Evolutionary conservation across 2,329 filamentous ascomycete genomes (phyloP), one percentile per base, ranked within the genome.

Genomic region (Cephalotrichum gorgonifer): DNA sequence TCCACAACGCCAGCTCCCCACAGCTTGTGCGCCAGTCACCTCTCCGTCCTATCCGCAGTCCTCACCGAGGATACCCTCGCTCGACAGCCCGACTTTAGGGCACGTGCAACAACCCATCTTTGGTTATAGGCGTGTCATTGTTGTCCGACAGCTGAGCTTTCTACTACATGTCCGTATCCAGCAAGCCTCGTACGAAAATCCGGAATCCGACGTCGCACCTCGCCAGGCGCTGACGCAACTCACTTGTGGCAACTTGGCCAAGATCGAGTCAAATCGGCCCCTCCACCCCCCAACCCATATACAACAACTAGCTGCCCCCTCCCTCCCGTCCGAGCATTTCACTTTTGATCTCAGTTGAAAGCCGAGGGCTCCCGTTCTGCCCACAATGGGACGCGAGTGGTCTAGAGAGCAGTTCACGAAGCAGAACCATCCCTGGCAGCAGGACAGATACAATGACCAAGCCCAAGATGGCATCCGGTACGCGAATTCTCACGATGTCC

Each of bases 311-410:
- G 17, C 14, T 31, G 14, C 27, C 31, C 17, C 28, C 22, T 8
- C 44, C 20, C 44, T 20, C 27, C 14, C n/a, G n/a, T n/a, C n/a
- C n/a, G n/a, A n/a, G n/a, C 45, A 39, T 39, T 20, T 48, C 39
- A 15, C 14, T n/a, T 28, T 31, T 20, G 12, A 2, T 22, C 11
- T 26, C 7, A 17, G 23, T 38, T n/a, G 23, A 17, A 48, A 31
- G 26, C 33, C 33, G 26, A 39, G 35, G 15, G 22, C 25, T 17
- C 39, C 20, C 46, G 17, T 27, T 15, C 38, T 38, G 17, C 45
- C 46, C 8, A 48, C 46, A 26, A 48, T 48, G 46, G 46, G 38
- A 28, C 46, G 46, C 39, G 46, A 48, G 28, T 48, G 46, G 46
- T 43, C 38, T 20, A 38, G 46, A 31, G 46, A 48, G 4, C 46